A percentile compares a stretch with the other conserved stretches of the same genome.
phyloP scores from a whole-genome alignment of 106 monocot genomes.

The Apostasia ramifera region DNA sequence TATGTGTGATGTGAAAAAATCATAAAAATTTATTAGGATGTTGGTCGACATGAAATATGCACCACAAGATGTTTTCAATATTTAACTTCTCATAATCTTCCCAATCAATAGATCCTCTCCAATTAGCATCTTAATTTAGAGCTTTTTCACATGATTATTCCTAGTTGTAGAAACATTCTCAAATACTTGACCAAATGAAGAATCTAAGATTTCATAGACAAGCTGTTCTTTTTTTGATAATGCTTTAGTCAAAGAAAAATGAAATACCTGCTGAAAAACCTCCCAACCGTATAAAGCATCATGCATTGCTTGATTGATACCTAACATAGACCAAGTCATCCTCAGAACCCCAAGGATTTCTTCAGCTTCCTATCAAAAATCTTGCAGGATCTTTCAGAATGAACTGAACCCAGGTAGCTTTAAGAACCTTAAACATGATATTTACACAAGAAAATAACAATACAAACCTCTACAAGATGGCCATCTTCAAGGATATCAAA shows the following conservation, averaged over 20 bases:
- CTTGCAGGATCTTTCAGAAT: no score
- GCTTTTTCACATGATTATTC: background rate
- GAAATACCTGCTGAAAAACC: constrained; percentile 60
- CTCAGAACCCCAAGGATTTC: constrained; percentile 51
- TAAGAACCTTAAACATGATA: no score
- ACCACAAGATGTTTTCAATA: no score
- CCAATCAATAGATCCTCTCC: no score
- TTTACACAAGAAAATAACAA: background rate
- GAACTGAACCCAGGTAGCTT: no score
- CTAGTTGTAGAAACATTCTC: no score
- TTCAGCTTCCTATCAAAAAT: constrained; percentile 53
- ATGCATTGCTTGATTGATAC: constrained; percentile 57
- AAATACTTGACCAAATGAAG: background rate
- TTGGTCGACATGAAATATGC: no score
- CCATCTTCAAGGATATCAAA: constrained; percentile 89
- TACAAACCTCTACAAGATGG: constrained; percentile 53
- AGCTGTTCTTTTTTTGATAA: background rate
- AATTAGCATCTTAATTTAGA: background rate
- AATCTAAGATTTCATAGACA: background rate
- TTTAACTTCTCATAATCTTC: no score
- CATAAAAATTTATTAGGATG: no score
- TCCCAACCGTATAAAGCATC: constrained; percentile 52
- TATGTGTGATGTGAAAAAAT: no score
- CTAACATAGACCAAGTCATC: constrained; percentile 56
- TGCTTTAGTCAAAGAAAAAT: constrained; percentile 1